Base-by-base conservation (phyloP, 306 rosid species). In the Trifolium subterraneum region DNA sequence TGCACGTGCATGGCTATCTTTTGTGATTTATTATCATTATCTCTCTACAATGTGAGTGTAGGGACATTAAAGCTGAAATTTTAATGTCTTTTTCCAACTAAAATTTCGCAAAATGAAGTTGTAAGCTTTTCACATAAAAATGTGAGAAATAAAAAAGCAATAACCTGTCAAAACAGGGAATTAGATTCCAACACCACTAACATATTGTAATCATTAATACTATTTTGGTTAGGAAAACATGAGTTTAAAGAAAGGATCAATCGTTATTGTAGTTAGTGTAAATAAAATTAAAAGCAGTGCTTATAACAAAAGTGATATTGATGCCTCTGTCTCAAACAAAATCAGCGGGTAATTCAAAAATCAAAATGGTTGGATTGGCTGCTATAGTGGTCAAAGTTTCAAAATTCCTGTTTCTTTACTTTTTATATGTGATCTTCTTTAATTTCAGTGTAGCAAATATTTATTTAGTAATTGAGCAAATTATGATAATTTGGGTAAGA, bases 51-150 rank as follows among this genome's bases (percentile, higher is more conserved):
- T 61, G 61, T 25, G 74, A 11, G 38, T 55, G 72, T 63, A 74
- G 27, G 41, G 77, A 58, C 33, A 75, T 39, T 68, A 86, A 89
- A 78, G 92, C 90, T 87, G 85, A 89, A 68, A 76, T 78, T 77
- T 47, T 55, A 83, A 76, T 66, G 38, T 76, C 87, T 85, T 86
- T 85, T 86, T 85, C 82, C 82, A 79, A 72, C 85, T 76, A 63
- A 47, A 79, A 77, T 76, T 70, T 85, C 72, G 78, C 82, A 59
- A 71, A 74, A 79, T 63, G 72, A 67, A 83, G 85, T 55, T 63
- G 31, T 73, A 72, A 73, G 78, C 86, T 87, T 87, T 83, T 74
- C 66, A 27, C 86, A 75, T 86, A 58, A 72, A 88, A 88, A 79
- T 80, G 75, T 84, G 81, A 74, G 83, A 73, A 83, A 83, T 36